Percentiles rank a stretch among this genome's conserved stretches.
These are phyloP conservation scores for Sporothrix curviconia DNA, from an alignment of 2,329 filamentous ascomycete genomes.

Conservation along the genomic window DNA sequence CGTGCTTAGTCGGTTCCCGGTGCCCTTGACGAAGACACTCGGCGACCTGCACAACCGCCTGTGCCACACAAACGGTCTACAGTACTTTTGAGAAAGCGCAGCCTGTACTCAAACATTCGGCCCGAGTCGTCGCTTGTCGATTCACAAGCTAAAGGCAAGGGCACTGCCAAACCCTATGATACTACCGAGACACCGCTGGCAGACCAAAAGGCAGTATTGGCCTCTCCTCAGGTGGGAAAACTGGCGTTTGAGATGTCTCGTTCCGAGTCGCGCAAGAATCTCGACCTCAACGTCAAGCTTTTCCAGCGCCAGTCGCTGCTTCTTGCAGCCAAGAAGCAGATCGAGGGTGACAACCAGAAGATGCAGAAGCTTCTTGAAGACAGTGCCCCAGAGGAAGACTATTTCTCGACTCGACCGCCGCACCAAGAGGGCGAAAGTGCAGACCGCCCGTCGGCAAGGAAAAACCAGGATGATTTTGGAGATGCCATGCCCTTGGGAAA, in stretches of 20 bases:
- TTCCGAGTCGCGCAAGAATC: constrained; percentile 16
- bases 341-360: background rate
- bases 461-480: background rate
- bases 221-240: constrained; percentile 15
- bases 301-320: constrained; percentile 20
- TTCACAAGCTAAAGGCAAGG: background rate
- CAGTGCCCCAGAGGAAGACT: background rate
- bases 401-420: background rate
- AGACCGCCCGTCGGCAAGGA: background rate
- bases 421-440: background rate
- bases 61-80: background rate
- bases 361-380: background rate
- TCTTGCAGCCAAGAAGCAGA: constrained; percentile 17
- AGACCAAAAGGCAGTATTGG: background rate
- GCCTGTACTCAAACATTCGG: background rate
- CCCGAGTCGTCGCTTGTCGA: background rate
- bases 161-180: background rate
- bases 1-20: constrained; percentile 13
- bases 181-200: background rate
- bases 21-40: background rate
- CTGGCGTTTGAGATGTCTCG: constrained; percentile 17
- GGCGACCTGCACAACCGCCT: background rate
- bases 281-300: constrained; percentile 17
- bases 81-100: constrained; percentile 5
- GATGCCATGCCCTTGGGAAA: background rate